Conservation (phyloP, 768 basidiomycete genomes). For the Kockovaella imperatae region DNA sequence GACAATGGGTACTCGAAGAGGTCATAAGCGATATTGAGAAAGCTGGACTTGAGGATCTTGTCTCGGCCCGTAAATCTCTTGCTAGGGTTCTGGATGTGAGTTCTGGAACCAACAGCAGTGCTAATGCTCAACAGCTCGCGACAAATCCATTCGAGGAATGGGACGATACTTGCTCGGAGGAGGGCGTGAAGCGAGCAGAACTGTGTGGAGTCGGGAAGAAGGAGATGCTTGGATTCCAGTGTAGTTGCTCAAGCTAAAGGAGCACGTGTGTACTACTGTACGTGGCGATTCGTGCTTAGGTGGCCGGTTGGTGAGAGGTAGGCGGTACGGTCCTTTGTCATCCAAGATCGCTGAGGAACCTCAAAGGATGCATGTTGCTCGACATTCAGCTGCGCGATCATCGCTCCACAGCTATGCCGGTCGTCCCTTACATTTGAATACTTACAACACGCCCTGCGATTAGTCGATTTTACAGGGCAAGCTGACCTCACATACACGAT, state of each 20-base stretch:
- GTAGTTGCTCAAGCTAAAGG: conserved; percentile 76
- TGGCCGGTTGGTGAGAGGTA: too few species aligned
- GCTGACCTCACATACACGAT: too few species aligned
- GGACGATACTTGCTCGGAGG: conserved; percentile 58
- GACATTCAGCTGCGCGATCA: too few species aligned
- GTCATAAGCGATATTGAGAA: conserved; percentile 66
- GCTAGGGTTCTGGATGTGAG: conserved; percentile 74
- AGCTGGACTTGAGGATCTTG: conserved; percentile 48
- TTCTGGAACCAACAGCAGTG: conserved; percentile 10
- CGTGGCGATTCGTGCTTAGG: too few species aligned
- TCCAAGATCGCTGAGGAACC: too few species aligned
- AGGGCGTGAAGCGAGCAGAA: conserved; percentile 51
- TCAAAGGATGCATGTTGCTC: too few species aligned
- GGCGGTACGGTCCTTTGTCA: too few species aligned
- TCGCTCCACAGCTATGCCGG: too few species aligned
- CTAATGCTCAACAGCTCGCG: conserved; percentile 59
- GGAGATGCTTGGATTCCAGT: conserved; percentile 76
- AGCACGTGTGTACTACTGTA: too few species aligned
- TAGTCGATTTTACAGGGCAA: too few species aligned
- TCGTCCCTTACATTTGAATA: too few species aligned
- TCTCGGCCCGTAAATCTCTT: conserved; percentile 58
- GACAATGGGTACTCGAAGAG: conserved; percentile 96
- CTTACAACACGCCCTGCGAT: too few species aligned
- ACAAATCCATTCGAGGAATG: conserved; percentile 72
- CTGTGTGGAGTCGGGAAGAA: conserved; percentile 68